Evolutionary conservation across 768 basidiomycete species (phyloP).

Genomic region (Podaxis pistillaris): DNA sequence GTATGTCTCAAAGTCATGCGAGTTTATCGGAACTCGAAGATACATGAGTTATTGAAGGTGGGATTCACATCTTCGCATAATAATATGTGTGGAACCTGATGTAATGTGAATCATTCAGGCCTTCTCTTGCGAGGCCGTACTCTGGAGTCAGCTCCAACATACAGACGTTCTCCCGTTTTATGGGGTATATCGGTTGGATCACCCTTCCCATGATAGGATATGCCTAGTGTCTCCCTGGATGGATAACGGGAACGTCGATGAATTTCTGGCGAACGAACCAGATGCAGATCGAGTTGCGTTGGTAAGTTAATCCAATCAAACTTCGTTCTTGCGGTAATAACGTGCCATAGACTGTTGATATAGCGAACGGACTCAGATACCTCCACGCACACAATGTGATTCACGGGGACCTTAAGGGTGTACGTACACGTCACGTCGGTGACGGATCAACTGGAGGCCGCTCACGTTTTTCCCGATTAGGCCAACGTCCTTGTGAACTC

Average conservation of each 20-base stretch:
- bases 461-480: conserved; percentile 6
- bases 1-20: conserved; percentile 14
- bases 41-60: conserved; percentile 18
- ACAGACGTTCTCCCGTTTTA: conserved; percentile 18
- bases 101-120: neutral
- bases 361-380: conserved; percentile 19
- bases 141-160: conserved; percentile 19
- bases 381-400: conserved; percentile 18
- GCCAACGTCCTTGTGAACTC: conserved; percentile 21
- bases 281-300: conserved; percentile 8
- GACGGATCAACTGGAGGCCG: neutral
- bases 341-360: conserved; percentile 10
- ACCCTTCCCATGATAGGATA: conserved; percentile 1
- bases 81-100: neutral
- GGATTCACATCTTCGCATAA: neutral
- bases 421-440: conserved; percentile 2
- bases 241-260: conserved; percentile 15
- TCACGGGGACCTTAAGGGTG: conserved; percentile 24
- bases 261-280: conserved; percentile 11
- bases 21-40: conserved; percentile 11
- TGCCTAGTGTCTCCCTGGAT: conserved; percentile 20
- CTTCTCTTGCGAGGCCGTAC: conserved; percentile 15
- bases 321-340: neutral
- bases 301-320: neutral
- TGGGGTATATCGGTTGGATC: conserved; percentile 15